Evolutionary conservation across 192 early-diverging fungal genomes (phyloP), one percentile per base, ranked within the genome.

Genomic region (Coemansia sp.): DNA sequence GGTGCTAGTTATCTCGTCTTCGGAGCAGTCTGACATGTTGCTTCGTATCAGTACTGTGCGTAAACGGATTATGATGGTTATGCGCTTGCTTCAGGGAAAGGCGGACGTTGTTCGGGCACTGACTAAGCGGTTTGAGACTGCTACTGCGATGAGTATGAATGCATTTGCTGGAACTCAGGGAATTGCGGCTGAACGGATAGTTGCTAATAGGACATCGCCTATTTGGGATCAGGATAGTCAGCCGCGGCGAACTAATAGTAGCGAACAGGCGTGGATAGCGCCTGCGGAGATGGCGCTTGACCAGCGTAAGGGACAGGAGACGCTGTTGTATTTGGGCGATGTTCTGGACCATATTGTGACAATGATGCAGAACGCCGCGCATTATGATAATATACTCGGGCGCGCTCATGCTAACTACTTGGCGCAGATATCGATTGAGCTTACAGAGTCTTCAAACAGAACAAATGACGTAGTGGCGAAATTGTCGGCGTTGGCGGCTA

Each of bases 391-490:
- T 34, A 87, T 90, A 24, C 80, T 94, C 20, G 85, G 87, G 6
- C 74, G 92, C 6, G 89, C 92, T 10, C 91, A 94, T 62, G 85
- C 90, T 3, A 93, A 92, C 67, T 91, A 94, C 61, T 73, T 94
- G 50, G 90, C 92, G 2, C 89, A 91, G 72, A 90, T 92, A 33
- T 90, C 89, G n/a, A 89, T 93, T 7, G 91, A 91, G 72, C 85
- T 92, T 64, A 90, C 90, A 4, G 86, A 87, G 58, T 86, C 90
- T 4, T 89, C 91, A 36, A 95, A 95, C 81, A 71, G 88, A 20
- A 97, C 95, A 6, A 96, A 94, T 64, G 91, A 92, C 46, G 94
- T 94, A 0, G 92, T 98, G 24, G 91, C 93, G 64, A 89, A 91
- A 66, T 88, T 99, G 75, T 96, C 95, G 1, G 92, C 93, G 9